Conservation (phyloP, 495 filamentous ascomycete genomes). For the Xylaria flabelliformis region DNA sequence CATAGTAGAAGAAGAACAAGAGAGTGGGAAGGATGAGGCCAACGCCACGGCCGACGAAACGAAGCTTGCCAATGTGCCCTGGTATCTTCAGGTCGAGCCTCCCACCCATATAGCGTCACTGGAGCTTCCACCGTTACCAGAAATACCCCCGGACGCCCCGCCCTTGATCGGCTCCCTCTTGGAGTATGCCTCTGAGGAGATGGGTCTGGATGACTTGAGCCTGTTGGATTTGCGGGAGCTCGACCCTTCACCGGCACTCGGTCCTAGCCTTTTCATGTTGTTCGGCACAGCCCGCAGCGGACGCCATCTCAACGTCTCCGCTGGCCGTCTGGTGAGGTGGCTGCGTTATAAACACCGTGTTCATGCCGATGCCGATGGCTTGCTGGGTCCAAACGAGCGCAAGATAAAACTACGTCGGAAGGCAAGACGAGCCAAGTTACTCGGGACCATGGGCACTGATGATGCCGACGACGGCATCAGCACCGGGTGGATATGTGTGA, state of each 20-base stretch:
- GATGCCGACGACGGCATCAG: slow-evolving; percentile 78
- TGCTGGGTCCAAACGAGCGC: slow-evolving; percentile 87
- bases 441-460: slow-evolving; percentile 59
- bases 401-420: slow-evolving; percentile 85
- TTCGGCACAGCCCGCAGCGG: slow-evolving; percentile 92
- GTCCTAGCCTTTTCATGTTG: slow-evolving; percentile 88
- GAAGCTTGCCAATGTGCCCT: slow-evolving; percentile 56
- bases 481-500: slow-evolving; percentile 96
- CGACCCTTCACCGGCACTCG: slow-evolving; percentile 85
- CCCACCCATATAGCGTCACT: slow-evolving; percentile 58
- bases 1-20: slow-evolving; percentile 13
- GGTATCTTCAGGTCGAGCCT: slow-evolving; percentile 83
- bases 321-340: slow-evolving; percentile 88
- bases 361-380: slow-evolving; percentile 78
- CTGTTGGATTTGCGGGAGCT: slow-evolving; percentile 82
- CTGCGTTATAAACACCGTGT: slow-evolving; percentile 74
- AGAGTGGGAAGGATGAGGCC: slow-evolving; percentile 8
- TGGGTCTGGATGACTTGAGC: slow-evolving; percentile 79
- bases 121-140: slow-evolving; percentile 72
- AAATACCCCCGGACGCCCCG: slow-evolving; percentile 76
- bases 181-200: slow-evolving; percentile 77
- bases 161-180: slow-evolving; percentile 73
- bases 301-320: slow-evolving; percentile 90
- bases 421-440: slow-evolving; percentile 75
- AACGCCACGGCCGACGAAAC: slow-evolving; percentile 18